A percentile compares a stretch with the other conserved stretches of the same genome.
Conservation (phyloP, 768 basidiomycete genomes). For the Atractiella rhizophila region DNA sequence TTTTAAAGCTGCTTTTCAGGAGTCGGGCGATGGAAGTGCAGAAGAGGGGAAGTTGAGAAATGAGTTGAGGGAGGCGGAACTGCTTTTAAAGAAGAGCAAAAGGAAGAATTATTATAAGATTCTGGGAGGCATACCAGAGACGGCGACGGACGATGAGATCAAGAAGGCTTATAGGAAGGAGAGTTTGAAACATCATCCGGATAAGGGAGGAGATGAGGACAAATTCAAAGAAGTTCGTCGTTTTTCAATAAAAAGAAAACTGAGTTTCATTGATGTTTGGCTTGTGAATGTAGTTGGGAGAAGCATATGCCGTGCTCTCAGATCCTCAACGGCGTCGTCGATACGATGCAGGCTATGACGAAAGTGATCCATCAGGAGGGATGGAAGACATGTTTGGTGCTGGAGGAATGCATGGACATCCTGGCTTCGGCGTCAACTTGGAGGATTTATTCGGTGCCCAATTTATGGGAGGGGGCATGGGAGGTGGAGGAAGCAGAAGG, state of each 20-base stretch:
- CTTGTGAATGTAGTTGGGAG: conserved; percentile 34
- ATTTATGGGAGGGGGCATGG: too few relatives aligned
- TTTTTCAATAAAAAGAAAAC: background rate
- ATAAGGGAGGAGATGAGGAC: conserved; percentile 75
- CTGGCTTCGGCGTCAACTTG: too few relatives aligned
- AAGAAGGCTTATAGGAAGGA: conserved; percentile 79
- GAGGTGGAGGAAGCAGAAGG: too few relatives aligned
- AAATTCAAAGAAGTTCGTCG: conserved; percentile 44
- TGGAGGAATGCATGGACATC: conserved; percentile 5
- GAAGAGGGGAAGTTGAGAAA: conserved; percentile 36
- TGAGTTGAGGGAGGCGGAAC: conserved; percentile 61
- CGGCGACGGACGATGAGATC: conserved; percentile 30
- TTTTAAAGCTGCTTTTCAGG: conserved; percentile 54
- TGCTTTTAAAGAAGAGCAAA: conserved; percentile 58
- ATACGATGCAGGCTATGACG: conserved; percentile 16
- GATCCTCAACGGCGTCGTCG: conserved; percentile 29
- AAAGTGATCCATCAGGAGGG: conserved; percentile 5
- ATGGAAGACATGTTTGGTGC: conserved; percentile 10
- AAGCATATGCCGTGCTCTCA: conserved; percentile 57
- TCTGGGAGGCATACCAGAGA: conserved; percentile 21
- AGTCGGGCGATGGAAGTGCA: conserved; percentile 30
- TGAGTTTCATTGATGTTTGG: background rate
- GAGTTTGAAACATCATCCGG: conserved; percentile 28
- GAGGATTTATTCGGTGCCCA: too few relatives aligned
- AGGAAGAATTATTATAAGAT: conserved; percentile 20